Conservation (phyloP, 1,139 yeast genomes). For the Nematodospora anomalae region DNA sequence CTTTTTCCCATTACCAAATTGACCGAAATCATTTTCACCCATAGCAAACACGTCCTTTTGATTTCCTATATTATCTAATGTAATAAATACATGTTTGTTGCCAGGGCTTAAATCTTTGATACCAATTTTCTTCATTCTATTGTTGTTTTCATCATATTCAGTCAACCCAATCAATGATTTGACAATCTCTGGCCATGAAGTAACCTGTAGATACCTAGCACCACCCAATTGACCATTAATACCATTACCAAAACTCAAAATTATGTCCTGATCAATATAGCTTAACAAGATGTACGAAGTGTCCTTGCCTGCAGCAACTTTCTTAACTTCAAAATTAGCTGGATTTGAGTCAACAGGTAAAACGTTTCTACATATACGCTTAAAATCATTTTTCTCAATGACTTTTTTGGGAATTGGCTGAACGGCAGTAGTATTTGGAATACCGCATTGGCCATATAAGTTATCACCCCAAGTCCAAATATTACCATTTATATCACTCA, state of each 20-base stretch:
- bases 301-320: constrained; percentile 67
- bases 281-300: constrained; percentile 58
- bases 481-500: constrained; percentile 58
- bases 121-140: constrained; percentile 40
- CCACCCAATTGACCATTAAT: constrained; percentile 85
- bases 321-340: constrained; percentile 41
- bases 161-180: constrained; percentile 47
- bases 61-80: constrained; percentile 47
- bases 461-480: constrained; percentile 87
- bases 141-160: constrained; percentile 40
- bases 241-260: constrained; percentile 80
- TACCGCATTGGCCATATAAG: constrained; percentile 79
- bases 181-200: constrained; percentile 62
- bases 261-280: constrained; percentile 27
- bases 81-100: constrained; percentile 62
- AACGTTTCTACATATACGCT: constrained; percentile 20
- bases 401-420: constrained; percentile 68
- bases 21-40: constrained; percentile 85
- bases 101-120: constrained; percentile 61
- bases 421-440: constrained; percentile 57
- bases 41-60: constrained; percentile 65
- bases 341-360: constrained; percentile 34
- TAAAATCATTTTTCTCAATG: constrained; percentile 26
- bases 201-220: constrained; percentile 73
- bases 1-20: constrained; percentile 79